Conservation (phyloP, 441 rosid species). For the Lepidium campestre region DNA sequence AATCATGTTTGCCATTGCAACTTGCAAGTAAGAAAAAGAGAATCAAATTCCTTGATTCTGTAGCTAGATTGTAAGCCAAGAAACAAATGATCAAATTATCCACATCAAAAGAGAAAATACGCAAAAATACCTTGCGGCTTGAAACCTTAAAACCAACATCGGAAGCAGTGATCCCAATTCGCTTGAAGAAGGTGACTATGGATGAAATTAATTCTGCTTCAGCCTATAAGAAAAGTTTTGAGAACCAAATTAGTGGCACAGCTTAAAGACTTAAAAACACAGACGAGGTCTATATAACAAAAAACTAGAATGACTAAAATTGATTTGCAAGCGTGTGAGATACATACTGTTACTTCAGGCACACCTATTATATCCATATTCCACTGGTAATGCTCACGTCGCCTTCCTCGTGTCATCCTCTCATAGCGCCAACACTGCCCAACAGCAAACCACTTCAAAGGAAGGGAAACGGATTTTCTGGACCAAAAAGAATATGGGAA, state of each 20-base stretch:
- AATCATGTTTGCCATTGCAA: background rate
- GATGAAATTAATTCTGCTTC: slow-evolving; percentile 92
- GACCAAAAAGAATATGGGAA: slow-evolving; percentile 49
- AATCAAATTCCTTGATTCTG: background rate
- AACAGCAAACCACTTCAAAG: slow-evolving; percentile 90
- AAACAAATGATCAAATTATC: background rate
- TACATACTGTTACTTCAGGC: slow-evolving; percentile 68
- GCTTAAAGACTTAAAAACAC: background rate
- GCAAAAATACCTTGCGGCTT: slow-evolving; percentile 69
- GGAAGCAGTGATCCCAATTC: slow-evolving; percentile 68
- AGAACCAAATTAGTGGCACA: background rate
- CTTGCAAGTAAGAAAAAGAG: background rate
- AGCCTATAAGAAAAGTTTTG: slow-evolving; percentile 39
- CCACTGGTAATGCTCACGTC: slow-evolving; percentile 96
- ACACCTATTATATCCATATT: slow-evolving; percentile 94
- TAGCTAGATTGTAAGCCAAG: background rate
- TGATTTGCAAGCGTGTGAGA: slow-evolving; percentile 1
- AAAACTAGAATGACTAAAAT: background rate
- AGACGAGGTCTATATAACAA: background rate
- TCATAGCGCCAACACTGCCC: slow-evolving; percentile 99
- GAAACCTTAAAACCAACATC: slow-evolving; percentile 92
- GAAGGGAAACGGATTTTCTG: slow-evolving; percentile 84
- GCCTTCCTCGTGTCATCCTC: slow-evolving; percentile 92
- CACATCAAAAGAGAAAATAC: background rate
- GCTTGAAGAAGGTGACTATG: slow-evolving; percentile 68